These are phyloP conservation scores for Mycena polygramma DNA, from an alignment of 768 basidiomycete species.

Conservation along the genomic window DNA sequence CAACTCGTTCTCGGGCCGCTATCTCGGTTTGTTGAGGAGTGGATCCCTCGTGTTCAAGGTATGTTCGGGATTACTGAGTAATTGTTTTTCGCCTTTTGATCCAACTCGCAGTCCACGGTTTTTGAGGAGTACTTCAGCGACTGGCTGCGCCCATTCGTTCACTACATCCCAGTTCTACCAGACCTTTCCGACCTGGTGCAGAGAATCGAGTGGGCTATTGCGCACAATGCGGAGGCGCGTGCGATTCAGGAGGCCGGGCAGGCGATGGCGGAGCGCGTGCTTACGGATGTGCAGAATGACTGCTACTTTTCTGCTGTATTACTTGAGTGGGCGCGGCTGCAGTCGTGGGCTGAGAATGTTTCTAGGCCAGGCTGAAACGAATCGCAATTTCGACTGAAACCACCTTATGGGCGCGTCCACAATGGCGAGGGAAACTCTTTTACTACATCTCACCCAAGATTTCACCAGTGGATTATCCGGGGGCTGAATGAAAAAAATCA, in stretches of 20 bases:
- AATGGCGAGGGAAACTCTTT: too few relatives aligned
- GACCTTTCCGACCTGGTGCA: slow-evolving; percentile 16
- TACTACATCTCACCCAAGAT: too few relatives aligned
- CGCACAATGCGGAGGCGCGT: slow-evolving; percentile 12
- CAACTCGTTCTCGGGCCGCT: slow-evolving; percentile 19
- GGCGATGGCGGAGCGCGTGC: slow-evolving; percentile 5
- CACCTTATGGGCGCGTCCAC: too few relatives aligned
- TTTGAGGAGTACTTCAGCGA: slow-evolving; percentile 23
- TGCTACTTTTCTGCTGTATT: slow-evolving; percentile 8
- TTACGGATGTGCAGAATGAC: slow-evolving; percentile 18
- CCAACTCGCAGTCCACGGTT: slow-evolving; percentile 1
- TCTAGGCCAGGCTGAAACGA: too few relatives aligned
- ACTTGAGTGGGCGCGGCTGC: not conserved
- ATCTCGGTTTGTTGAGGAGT: slow-evolving; percentile 1
- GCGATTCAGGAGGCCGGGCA: slow-evolving; percentile 12
- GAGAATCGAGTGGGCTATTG: slow-evolving; percentile 19
- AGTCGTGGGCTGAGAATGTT: too few relatives aligned
- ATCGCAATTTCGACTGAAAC: too few relatives aligned
- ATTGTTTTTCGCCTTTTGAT: too few relatives aligned
- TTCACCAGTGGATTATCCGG: too few relatives aligned
- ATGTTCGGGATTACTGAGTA: not conserved
- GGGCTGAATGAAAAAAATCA: too few relatives aligned
- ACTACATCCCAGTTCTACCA: slow-evolving; percentile 15
- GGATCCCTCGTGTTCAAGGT: slow-evolving; percentile 33
- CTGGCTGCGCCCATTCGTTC: slow-evolving; percentile 22